These are phyloP conservation scores for Filosporella fistucella DNA, from an alignment of 495 filamentous ascomycete species.

Conservation along the genomic window DNA sequence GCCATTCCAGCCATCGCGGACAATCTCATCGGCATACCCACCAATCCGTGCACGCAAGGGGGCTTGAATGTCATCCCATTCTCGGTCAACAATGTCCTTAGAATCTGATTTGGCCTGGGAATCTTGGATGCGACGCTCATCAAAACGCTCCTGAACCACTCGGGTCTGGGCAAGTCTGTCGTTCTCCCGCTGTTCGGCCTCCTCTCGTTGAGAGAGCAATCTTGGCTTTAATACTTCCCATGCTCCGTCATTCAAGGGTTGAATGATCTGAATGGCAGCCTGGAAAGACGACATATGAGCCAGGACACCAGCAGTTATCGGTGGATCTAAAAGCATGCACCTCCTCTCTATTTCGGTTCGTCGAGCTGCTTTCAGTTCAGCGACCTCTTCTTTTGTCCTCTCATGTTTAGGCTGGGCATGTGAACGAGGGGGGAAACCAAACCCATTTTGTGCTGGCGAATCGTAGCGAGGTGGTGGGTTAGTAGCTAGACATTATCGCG, in stretches of 20 bases:
- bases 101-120: constrained; percentile 42
- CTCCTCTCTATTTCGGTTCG: constrained; percentile 64
- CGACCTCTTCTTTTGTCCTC: constrained; percentile 39
- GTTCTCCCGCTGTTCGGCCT: constrained; percentile 50
- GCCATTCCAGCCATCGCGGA: constrained; percentile 51
- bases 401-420: constrained; percentile 26
- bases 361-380: constrained; percentile 53
- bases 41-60: constrained; percentile 56
- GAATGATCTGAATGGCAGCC: constrained; percentile 61
- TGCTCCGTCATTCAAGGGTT: constrained; percentile 55
- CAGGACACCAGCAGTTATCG: constrained; percentile 52
- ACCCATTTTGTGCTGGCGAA: constrained; percentile 21
- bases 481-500: constrained; percentile 11
- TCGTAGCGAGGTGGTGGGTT: constrained; percentile 19
- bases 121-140: constrained; percentile 34
- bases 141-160: constrained; percentile 37
- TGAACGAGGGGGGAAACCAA: constrained; percentile 9
- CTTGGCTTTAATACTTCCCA: constrained; percentile 64
- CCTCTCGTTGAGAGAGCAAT: constrained; percentile 55
- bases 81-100: constrained; percentile 54
- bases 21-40: constrained; percentile 58
- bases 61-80: constrained; percentile 64
- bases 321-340: constrained; percentile 55
- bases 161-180: constrained; percentile 35
- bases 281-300: constrained; percentile 65